Percentiles rank a stretch among this genome's conserved stretches.
These are phyloP conservation scores for Amniculicola lignicola DNA, from an alignment of 495 filamentous ascomycete species.

Conservation along the genomic window DNA sequence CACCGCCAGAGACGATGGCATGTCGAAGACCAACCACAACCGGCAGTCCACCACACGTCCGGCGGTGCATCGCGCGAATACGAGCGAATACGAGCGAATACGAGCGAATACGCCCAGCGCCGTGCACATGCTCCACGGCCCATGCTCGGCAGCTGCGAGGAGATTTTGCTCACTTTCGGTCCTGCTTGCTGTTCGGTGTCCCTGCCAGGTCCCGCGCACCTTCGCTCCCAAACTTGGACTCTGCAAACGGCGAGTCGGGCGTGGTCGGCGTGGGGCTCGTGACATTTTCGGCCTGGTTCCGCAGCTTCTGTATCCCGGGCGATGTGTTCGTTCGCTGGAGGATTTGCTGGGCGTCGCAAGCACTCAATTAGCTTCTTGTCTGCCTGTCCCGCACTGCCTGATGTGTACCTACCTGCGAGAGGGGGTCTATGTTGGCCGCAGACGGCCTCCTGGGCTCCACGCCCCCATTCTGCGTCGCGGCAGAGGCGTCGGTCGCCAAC, in stretches of 20 bases:
- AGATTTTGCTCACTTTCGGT: conserved; percentile 66
- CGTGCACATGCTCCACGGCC: too few species aligned
- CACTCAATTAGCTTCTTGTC: conserved; percentile 48
- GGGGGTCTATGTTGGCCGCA: conserved; percentile 34
- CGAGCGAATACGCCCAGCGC: too few species aligned
- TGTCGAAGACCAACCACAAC: too few species aligned
- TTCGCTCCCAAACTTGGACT: conserved; percentile 20
- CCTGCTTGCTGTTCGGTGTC: conserved; percentile 43
- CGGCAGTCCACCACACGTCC: too few species aligned
- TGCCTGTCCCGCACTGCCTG: not conserved
- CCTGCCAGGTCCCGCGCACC: conserved; percentile 1
- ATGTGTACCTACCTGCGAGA: conserved; percentile 35
- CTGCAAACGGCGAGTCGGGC: conserved; percentile 15
- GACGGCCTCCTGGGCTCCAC: conserved; percentile 5
- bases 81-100: too few species aligned
- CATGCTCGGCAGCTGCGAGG: too few species aligned
- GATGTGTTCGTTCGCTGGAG: conserved; percentile 78
- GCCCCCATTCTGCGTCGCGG: conserved; percentile 15
- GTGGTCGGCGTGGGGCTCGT: conserved; percentile 17
- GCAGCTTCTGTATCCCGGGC: conserved; percentile 63
- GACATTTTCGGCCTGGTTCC: conserved; percentile 40
- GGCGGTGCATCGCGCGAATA: too few species aligned
- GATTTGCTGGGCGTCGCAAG: conserved; percentile 69
- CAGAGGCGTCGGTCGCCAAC: not conserved
- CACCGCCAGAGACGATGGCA: too few species aligned